Base-by-base conservation (phyloP, 2,329 filamentous ascomycete genomes). In the Talaromyces sp. region DNA sequence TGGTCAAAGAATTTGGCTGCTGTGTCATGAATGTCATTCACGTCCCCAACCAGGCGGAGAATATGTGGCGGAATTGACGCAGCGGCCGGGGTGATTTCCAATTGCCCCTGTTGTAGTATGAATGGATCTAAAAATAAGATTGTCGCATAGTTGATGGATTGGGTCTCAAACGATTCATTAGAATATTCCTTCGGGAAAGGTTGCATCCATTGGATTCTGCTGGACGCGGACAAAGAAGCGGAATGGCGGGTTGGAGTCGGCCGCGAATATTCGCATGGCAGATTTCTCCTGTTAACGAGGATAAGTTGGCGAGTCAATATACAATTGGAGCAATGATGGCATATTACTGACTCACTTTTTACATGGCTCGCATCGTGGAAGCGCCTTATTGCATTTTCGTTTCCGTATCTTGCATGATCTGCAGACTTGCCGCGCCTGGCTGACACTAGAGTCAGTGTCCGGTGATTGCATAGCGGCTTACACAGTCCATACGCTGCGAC, bases 351-450 rank as follows among this genome's bases (percentile, higher is more conserved):
- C 54, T 54, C 41, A 68, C 65, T 65, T 64, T 2, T 47, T 50
- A 47, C 66, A 66, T 35, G 16, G 35, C 0, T 49, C 49, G 47
- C 63, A 68, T 63, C 49, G 57, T 58, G 68, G 68, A 16, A 68
- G 52, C 8, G 54, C 50, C 24, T 69, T 69, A 49, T 69, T 61
- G 47, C 68, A 69, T 64, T 65, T 66, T 33, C 68, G 65, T 58
- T 69, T 64, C 22, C 45, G 22, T 13, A n/a, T 33, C 24, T 52
- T 64, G 62, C 62, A 60, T 7, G 56, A 64, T 19, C 33, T 60
- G 45, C 62, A 64, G 19, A 52, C 62, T 24, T 43, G n/a, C 14
- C n/a, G 45, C 14, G 45, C 62, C 7, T 31, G 33, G 3, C 11
- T 33, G 4, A 8, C 22, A 37, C 56, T 35, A n/a, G 31, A 2